Evolutionary conservation across 2,329 filamentous ascomycete genomes (phyloP).

Genomic region (Colletotrichum caudatum): DNA sequence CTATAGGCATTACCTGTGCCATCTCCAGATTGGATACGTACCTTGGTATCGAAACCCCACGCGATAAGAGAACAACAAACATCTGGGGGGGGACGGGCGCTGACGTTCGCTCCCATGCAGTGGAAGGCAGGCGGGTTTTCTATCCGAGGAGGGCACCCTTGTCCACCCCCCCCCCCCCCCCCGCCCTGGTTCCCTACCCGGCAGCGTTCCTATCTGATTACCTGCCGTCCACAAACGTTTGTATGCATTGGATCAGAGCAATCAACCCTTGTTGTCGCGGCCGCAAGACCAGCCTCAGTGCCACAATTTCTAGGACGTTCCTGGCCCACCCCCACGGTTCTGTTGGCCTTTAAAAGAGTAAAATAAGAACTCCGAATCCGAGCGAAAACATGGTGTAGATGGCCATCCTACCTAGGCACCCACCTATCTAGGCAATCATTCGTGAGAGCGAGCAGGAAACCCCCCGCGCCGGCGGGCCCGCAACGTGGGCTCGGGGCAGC

Average conservation of each 20-base stretch:
- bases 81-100: not conserved
- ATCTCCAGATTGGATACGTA: no score
- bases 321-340: not conserved
- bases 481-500: not conserved
- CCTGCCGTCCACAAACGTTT: not conserved
- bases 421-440: not conserved
- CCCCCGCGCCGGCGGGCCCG: no score
- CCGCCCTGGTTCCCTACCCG: not conserved
- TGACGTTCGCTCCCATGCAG: not conserved
- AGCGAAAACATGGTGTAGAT: not conserved
- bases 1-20: no score
- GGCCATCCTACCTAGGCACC: no score
- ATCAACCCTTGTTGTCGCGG: not conserved
- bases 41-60: not conserved
- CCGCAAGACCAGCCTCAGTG: not conserved
- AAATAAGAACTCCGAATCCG: no score
- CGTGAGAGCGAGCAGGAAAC: no score
- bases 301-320: not conserved
- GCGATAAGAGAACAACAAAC: not conserved
- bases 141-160: not conserved
- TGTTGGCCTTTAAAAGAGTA: no score
- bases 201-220: conserved; percentile 4
- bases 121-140: not conserved
- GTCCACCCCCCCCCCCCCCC: not conserved
- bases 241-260: not conserved